Percentiles rank a stretch among this genome's conserved stretches.
Evolutionary conservation across 306 rosid genomes (phyloP).

Genomic region (Rubus idaeus): DNA sequence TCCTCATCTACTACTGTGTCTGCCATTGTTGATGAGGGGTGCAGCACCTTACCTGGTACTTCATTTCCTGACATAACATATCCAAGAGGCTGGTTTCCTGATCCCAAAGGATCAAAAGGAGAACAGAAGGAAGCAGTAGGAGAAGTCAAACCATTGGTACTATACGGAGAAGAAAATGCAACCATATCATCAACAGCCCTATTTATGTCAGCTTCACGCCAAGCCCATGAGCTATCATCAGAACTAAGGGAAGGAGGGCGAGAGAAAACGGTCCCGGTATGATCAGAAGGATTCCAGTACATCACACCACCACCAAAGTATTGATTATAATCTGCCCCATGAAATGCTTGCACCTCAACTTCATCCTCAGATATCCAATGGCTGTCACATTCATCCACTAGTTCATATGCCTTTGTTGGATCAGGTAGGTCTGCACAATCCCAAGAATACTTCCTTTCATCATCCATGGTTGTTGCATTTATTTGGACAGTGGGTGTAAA

Average conservation of each 20-base stretch:
- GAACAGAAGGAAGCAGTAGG: constrained; percentile 90
- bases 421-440: constrained; percentile 69
- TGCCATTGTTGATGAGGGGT: constrained; percentile 61
- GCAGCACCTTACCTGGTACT: constrained; percentile 68
- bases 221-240: constrained; percentile 95
- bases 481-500: constrained; percentile 55
- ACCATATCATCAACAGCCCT: constrained; percentile 98
- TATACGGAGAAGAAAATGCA: constrained; percentile 86
- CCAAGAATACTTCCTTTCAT: constrained; percentile 67
- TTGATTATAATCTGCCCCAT: constrained; percentile 85
- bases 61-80: constrained; percentile 78
- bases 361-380: constrained; percentile 94
- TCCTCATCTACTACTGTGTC: constrained; percentile 66
- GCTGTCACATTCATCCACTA: constrained; percentile 77
- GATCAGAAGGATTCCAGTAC: constrained; percentile 95
- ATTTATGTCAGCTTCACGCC: constrained; percentile 95
- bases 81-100: constrained; percentile 73
- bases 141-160: constrained; percentile 84
- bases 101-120: constrained; percentile 77
- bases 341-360: constrained; percentile 83
- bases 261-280: constrained; percentile 79
- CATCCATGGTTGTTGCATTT: constrained; percentile 49
- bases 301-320: constrained; percentile 94
- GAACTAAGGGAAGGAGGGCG: constrained; percentile 97
- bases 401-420: constrained; percentile 53